Base-by-base conservation (phyloP, 352 stramenopile genomes). In the Phytophthora ramorum region DNA sequence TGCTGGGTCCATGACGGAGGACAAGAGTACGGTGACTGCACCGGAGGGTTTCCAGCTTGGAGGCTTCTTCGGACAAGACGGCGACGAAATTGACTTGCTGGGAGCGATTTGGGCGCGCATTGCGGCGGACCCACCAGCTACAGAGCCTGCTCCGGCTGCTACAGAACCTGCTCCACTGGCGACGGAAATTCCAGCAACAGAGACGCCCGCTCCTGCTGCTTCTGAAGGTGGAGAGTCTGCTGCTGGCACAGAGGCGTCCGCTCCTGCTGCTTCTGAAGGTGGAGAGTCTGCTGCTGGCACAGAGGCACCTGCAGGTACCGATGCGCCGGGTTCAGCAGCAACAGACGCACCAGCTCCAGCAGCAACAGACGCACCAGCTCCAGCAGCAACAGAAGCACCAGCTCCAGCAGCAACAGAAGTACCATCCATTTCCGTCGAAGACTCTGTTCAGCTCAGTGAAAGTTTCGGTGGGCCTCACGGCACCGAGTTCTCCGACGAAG, bases 81-180 rank as follows among this genome's bases (percentile, higher is more conserved):
- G 47, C n/a, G 30, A 54, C 26, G 47, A 54, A 19, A 54, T 54
- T 16, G 47, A 54, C 17, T 8, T 54, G 47, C 30, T 54, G 7
- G 47, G 47, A 17, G 47, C 47, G 10, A 43, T 54, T 52, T 52
- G 46, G 46, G 10, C 46, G 16, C 24, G 46, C 26, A 40, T 52
- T 20, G 24, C 22, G 13, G 47, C 30, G 13, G 47, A 41, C 3
- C 30, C 47, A 12, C 47, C 47, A 28, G 24, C 30, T 28, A n/a
- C 47, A 30, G 47, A 41, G 9, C 37, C 37, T 43, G 13, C 37
- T 19, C 37, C 37, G n/a, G n/a, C n/a, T n/a, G 37, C 37, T 19
- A n/a, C 37, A 9, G 37, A 38, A n/a, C 9, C 34, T 38, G 9
- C 34, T 38, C 34, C 34, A 38, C 4, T 7, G 26, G 26, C 26